Evolutionary conservation across 2,329 filamentous ascomycete species (phyloP), one percentile per base, ranked within the genome.

Genomic region (Scleromitrula shiraiana): DNA sequence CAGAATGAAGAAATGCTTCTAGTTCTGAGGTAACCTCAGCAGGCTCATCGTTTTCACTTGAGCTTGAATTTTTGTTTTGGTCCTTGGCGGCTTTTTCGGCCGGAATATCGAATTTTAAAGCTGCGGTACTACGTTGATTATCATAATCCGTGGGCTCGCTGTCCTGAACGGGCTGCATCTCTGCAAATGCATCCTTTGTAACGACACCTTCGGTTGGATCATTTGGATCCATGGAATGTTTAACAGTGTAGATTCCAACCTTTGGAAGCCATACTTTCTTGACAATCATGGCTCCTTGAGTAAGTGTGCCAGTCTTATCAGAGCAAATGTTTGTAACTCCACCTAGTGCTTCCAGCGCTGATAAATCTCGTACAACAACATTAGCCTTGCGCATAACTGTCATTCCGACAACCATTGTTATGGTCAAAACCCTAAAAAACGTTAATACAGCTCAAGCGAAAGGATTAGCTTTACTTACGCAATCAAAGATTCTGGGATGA

Each of bases 221-320:
- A 43, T 70, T 73, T 2, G 77, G 74, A 50, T 77, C 70, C 32
- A 70, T 72, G 19, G 72, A 74, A 40, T 74, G 67, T 39, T 71
- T 67, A 24, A 82, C 68, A 2, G 68, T 71, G 60, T 77, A 71
- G 15, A 71, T 71, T 2, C 75, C 75, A 23, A 68, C 65, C 12
- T 68, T 69, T 2, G 76, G 75, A 12, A 81, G 68, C 73, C 75
- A 78, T 1, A 71, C 74, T 53, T 75, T 76, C 35, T 75, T 69
- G 6, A 76, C 72, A n/a, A 80, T 71, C 77, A 81, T 81, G 53
- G 76, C 76, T 17, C 60, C 61, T 50, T 63, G 56, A 6, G 82
- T 85, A 49, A 86, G 67, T 0, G 82, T 85, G 1, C 85, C 85
- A 0, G 85, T 89, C 69, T 88, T 89, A 63, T 89, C 85, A 0